These are phyloP conservation scores for Pseudogymnoascus sp. DNA, from an alignment of 2,329 filamentous ascomycete genomes.

Conservation along the genomic window DNA sequence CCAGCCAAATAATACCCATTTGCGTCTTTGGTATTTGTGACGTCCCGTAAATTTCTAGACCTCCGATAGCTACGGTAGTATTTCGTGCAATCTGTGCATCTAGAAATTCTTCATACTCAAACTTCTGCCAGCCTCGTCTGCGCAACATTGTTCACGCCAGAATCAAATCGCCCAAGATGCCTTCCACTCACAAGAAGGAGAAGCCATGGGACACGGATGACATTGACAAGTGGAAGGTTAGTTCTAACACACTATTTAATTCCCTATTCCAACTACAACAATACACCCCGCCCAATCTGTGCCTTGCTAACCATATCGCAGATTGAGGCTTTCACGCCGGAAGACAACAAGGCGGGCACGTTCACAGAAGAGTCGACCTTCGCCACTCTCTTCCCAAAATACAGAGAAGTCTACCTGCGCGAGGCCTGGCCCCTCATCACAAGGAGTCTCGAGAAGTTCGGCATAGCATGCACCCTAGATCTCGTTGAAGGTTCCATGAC, in stretches of 20 bases:
- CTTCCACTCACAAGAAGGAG: constrained; percentile 79
- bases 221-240: constrained; percentile 89
- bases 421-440: constrained; percentile 91
- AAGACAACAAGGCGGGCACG: constrained; percentile 77
- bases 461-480: constrained; percentile 87
- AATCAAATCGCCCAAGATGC: constrained; percentile 47
- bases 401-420: constrained; percentile 87
- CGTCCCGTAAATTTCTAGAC: background rate
- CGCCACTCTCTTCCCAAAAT: constrained; percentile 81
- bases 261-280: background rate
- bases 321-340: constrained; percentile 75
- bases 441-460: constrained; percentile 74
- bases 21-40: background rate
- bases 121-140: constrained; percentile 8
- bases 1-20: background rate
- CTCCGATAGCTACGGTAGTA: background rate
- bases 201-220: constrained; percentile 97
- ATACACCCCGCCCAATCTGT: background rate
- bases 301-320: constrained; percentile 26
- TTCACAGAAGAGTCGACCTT: constrained; percentile 94
- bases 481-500: constrained; percentile 95
- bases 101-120: constrained; percentile 11
- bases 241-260: background rate
- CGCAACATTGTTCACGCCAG: background rate
- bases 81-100: background rate